Evolutionary conservation across 1,284 basidiomycete species (phyloP), one percentile per base, ranked within the genome.

Genomic region (Cerioporus squamosus): DNA sequence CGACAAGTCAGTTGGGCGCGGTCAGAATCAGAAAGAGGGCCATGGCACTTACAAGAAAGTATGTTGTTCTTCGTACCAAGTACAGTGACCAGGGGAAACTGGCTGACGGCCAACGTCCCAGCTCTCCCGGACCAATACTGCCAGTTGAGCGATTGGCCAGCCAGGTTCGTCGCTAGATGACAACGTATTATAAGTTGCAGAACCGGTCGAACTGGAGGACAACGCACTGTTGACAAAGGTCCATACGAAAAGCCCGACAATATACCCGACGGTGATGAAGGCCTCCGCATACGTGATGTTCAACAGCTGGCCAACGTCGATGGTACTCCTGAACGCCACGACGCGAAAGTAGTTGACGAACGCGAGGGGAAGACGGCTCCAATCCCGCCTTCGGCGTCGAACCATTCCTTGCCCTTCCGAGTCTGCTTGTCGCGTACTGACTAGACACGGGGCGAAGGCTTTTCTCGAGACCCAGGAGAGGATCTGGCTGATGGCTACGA

Each of bases 21-120:
- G 29, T 18, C 42, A 6, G 29, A 5, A 12, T 20, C 38, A 50
- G 12, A 53, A 14, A 44, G 18, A 20, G n/a, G 26, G 9, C 26
- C 6, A 29, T 42, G 20, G n/a, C n/a, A n/a, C 83, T 57, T 57
- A 85, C 84, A 75, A 7, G 84, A 81, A 6, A 90, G 73, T 15
- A 84, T 51, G 52, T 87, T 89, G 68, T 90, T 87, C 68, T 84
- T 85, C 48, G 82, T 84, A 0, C 84, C 86, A 17, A 90, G 79
- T 4, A 77, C 84, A 0, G 82, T 79, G 63, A 88, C 77, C n/a
- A 90, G 72, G 0, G 86, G 84, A 1, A 87, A 68, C 66, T 90
- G 88, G 22, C 78, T 76, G 1, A 79, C 73, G 2, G 82, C 84
- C 24, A 88, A 72, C 33, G 73, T 68, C 0, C 76, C 83, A 1